A percentile compares a stretch with the other conserved stretches of the same genome.
These are phyloP conservation scores for Eutrema yunnanense DNA, from an alignment of 345 rosid species.

Conservation along the genomic window DNA sequence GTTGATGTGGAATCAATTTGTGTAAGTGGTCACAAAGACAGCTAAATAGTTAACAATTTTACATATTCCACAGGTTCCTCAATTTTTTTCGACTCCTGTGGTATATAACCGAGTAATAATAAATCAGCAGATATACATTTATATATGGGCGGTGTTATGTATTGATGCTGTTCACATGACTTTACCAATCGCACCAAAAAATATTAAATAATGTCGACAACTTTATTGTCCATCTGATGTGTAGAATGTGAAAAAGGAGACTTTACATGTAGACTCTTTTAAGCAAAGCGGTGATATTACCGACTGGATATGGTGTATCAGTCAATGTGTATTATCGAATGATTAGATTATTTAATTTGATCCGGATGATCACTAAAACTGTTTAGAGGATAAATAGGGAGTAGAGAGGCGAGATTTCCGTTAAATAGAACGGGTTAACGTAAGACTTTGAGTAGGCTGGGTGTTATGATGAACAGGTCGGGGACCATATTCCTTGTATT, in stretches of 20 bases:
- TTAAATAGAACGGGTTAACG: too few relatives aligned
- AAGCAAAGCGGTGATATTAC: background rate
- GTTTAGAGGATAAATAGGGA: too few relatives aligned
- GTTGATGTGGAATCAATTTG: constrained; percentile 13
- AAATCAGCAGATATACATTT: background rate
- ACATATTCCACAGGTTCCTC: background rate
- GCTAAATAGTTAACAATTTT: background rate
- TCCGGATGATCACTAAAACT: too few relatives aligned
- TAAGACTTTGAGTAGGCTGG: too few relatives aligned
- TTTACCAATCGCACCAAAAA: background rate
- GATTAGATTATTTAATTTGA: too few relatives aligned
- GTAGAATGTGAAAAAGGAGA: background rate
- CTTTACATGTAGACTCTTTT: constrained; percentile 3
- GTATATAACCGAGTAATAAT: background rate
- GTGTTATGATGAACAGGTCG: too few relatives aligned
- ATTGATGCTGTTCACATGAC: constrained; percentile 17
- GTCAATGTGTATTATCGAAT: background rate
- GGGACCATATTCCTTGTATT: too few relatives aligned
- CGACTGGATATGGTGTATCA: background rate
- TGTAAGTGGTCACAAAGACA: constrained; percentile 15
- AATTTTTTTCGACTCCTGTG: background rate
- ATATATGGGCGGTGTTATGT: background rate
- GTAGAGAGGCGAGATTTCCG: too few relatives aligned
- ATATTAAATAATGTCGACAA: background rate
- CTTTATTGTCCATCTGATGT: background rate